Evolutionary conservation across 208 protist species (phyloP), one percentile per base, ranked within the genome.

Genomic region (Leishmania guyanensis): DNA sequence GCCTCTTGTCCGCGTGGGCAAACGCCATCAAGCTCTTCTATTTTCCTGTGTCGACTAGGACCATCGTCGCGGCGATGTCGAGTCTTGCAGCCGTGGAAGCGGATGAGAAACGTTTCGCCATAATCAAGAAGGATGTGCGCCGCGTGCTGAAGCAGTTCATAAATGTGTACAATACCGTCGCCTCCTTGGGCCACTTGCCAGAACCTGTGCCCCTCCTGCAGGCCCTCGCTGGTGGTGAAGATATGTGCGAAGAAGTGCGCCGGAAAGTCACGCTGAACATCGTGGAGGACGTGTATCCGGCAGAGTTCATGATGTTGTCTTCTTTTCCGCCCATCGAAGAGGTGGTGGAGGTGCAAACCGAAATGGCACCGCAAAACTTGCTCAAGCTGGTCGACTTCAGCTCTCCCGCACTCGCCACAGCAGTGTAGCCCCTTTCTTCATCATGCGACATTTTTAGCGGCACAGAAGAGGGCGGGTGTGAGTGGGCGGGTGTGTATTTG

Each of bases 141-240:
- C 71, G 73, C 3, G 77, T 79, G 79, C 80, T 91, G 64, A 83
- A 82, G 56, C 69, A 84, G 75, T 68, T 92, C 4, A 65, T 87
- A 73, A 84, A 91, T 39, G 84, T 96, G 58, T 96, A 94, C 81
- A 85, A 82, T 77, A 79, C 75, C 71, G 75, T 94, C 29, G 93
- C 91, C 12, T 83, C 89, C 10, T 77, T 80, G 39, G 93, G 93
- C 33, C 54, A 70, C 48, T 77, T 94, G 43, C 90, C 89, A 22
- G 56, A 83, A 62, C 84, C 82, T 2, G 82, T 96, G 29, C 91
- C 91, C 69, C 76, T 94, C 43, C 72, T 96, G 76, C 46, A 56
- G 26, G 83, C 89, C n/a, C 33, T 96, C 33, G 69, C 73, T 54
- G 82, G 84, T 54, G 66, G 58, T 33, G 78, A 75, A 9, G 62